These are phyloP conservation scores for Aspergillus pseudotamarii DNA, from an alignment of 2,329 filamentous ascomycete species.

Conservation along the genomic window DNA sequence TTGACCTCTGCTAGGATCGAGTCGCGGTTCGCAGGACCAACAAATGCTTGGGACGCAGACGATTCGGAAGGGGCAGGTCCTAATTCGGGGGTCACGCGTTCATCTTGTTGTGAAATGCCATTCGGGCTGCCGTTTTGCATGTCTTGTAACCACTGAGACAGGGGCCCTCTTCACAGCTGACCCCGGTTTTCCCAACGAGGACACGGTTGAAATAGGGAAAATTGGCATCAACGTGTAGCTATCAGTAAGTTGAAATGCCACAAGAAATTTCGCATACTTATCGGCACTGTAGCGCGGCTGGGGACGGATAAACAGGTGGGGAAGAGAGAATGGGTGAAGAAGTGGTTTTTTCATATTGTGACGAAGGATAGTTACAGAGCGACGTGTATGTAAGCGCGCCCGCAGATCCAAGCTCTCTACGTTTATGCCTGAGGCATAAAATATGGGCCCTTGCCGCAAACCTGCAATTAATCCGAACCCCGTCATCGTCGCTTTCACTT, in stretches of 20 bases:
- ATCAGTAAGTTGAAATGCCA: conserved; percentile 33
- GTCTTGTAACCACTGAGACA: conserved; percentile 46
- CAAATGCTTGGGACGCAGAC: conserved; percentile 21
- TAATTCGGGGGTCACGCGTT: conserved; percentile 37
- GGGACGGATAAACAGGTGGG: conserved; percentile 33
- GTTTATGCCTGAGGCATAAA: conserved; percentile 21
- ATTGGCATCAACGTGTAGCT: conserved; percentile 46
- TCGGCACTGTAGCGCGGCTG: conserved; percentile 45
- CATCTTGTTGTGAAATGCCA: conserved; percentile 44
- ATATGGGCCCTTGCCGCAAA: conserved; percentile 24
- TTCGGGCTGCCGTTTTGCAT: conserved; percentile 51
- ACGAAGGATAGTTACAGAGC: conserved; percentile 28
- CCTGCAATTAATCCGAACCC: conserved; percentile 33
- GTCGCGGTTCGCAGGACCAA: conserved; percentile 27
- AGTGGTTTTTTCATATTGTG: conserved; percentile 45
- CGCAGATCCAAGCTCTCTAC: conserved; percentile 18
- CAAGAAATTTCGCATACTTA: conserved; percentile 49
- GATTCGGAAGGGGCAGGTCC: conserved; percentile 26
- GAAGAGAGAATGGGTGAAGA: conserved; percentile 40
- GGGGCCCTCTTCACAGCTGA: conserved; percentile 45
- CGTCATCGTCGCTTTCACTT: conserved; percentile 23
- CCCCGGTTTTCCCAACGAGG: conserved; percentile 50
- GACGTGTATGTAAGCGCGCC: conserved; percentile 37
- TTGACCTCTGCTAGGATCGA: conserved; percentile 31
- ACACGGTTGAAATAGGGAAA: conserved; percentile 36